Evolutionary conservation across 306 rosid species (phyloP).

Genomic region (Fragaria iinumae): DNA sequence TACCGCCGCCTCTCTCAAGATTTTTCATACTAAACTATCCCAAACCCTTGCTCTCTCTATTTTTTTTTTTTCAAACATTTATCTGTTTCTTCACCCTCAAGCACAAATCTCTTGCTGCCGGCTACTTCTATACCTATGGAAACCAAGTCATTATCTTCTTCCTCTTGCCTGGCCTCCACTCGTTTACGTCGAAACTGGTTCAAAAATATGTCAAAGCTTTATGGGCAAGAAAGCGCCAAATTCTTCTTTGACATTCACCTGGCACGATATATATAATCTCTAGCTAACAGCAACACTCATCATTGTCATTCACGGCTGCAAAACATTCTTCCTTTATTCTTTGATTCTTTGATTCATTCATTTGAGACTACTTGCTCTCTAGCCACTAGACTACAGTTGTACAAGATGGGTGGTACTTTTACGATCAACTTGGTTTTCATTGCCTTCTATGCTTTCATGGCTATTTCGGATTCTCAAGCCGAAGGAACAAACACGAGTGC

Average conservation of each 20-base stretch:
- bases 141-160: neutral
- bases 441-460: neutral
- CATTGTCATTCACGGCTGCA: neutral
- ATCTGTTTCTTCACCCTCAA: slow-evolving; percentile 31
- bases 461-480: slow-evolving; percentile 8
- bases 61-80: slow-evolving; percentile 19
- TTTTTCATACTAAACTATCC: neutral
- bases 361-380: neutral
- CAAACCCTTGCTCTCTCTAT: no score
- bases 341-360: neutral
- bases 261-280: slow-evolving; percentile 16
- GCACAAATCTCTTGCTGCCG: slow-evolving; percentile 35
- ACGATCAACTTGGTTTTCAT: neutral
- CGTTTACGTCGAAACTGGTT: slow-evolving; percentile 24
- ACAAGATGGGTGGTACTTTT: neutral
- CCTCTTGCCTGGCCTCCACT: slow-evolving; percentile 9
- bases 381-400: neutral
- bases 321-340: neutral
- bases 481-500: neutral
- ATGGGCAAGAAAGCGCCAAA: slow-evolving; percentile 32
- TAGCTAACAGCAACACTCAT: neutral
- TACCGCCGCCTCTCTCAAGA: neutral
- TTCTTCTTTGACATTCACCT: slow-evolving; percentile 16
- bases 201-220: slow-evolving; percentile 4
- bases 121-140: slow-evolving; percentile 12